Evolutionary conservation across 495 filamentous ascomycete genomes (phyloP).

Genomic region (Tuber melanosporum): DNA sequence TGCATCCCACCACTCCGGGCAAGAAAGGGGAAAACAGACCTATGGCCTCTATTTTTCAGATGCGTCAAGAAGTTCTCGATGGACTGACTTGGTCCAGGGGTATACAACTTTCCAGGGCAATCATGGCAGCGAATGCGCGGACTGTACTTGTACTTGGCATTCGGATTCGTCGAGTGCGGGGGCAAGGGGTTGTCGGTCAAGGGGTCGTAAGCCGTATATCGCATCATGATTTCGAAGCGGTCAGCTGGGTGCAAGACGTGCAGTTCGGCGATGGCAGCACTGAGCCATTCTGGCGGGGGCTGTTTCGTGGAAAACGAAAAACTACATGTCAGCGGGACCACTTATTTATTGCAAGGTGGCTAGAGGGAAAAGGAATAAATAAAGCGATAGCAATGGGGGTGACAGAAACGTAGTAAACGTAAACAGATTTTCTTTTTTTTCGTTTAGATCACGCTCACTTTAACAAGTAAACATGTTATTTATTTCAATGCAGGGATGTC

Average conservation of each 20-base stretch:
- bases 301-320: conserved; percentile 23
- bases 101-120: conserved; percentile 90
- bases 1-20: background rate
- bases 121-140: conserved; percentile 84
- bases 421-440: background rate
- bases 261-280: conserved; percentile 56
- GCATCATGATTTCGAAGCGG: conserved; percentile 79
- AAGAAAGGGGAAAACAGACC: conserved; percentile 45
- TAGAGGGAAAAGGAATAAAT: conserved; percentile 18
- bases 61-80: conserved; percentile 44
- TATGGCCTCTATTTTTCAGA: conserved; percentile 51
- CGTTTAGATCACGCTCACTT: background rate
- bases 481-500: background rate
- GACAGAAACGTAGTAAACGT: background rate
- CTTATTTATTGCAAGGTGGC: conserved; percentile 9
- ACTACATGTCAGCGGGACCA: conserved; percentile 32
- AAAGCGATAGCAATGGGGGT: background rate
- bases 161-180: conserved; percentile 59
- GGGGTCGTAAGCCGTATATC: conserved; percentile 67
- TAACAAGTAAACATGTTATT: background rate
- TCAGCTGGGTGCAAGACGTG: conserved; percentile 63
- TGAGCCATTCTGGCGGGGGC: conserved; percentile 75
- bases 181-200: conserved; percentile 50
- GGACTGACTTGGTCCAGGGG: conserved; percentile 71
- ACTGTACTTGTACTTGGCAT: conserved; percentile 48